Conservation (phyloP, 495 filamentous ascomycete genomes). For the Tuber magnatum region DNA sequence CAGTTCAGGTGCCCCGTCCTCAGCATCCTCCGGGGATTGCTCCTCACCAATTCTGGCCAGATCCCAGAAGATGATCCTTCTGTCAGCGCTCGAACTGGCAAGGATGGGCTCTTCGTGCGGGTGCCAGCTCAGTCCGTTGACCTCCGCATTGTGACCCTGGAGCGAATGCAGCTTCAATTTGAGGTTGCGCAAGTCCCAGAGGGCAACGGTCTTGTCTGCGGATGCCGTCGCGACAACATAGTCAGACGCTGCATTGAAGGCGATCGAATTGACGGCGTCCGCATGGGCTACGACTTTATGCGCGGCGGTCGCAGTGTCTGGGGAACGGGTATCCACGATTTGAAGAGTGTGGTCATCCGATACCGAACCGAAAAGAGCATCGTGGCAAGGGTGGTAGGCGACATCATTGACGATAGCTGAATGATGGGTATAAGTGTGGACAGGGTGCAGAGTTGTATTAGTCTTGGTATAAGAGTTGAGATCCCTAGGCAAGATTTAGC, state of each 20-base stretch:
- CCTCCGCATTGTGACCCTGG: slow-evolving; percentile 75
- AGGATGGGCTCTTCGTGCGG: slow-evolving; percentile 79
- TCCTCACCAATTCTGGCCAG: slow-evolving; percentile 83
- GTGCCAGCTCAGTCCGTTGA: slow-evolving; percentile 90
- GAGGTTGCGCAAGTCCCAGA: slow-evolving; percentile 91
- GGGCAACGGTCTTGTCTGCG: slow-evolving; percentile 84
- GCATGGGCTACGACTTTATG: slow-evolving; percentile 60
- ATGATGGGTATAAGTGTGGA: slow-evolving; percentile 76
- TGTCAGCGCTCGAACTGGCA: slow-evolving; percentile 83
- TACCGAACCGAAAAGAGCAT: slow-evolving; percentile 77
- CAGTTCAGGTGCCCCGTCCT: slow-evolving; percentile 94
- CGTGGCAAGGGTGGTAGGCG: slow-evolving; percentile 78
- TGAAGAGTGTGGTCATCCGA: slow-evolving; percentile 93
- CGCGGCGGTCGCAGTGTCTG: slow-evolving; percentile 57
- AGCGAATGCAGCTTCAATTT: slow-evolving; percentile 77
- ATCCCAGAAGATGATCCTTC: slow-evolving; percentile 95
- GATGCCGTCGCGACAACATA: slow-evolving; percentile 84
- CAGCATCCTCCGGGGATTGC: slow-evolving; percentile 88
- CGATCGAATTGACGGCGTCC: slow-evolving; percentile 88
- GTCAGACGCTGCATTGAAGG: slow-evolving; percentile 86
- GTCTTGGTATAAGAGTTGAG: slow-evolving; percentile 61
- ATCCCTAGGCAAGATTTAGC: slow-evolving; percentile 53
- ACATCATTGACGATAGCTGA: slow-evolving; percentile 91
- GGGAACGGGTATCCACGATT: slow-evolving; percentile 72
- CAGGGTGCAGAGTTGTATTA: slow-evolving; percentile 62